Evolutionary conservation across 2,329 filamentous ascomycete genomes (phyloP).

Genomic region (Claviceps digitariae): DNA sequence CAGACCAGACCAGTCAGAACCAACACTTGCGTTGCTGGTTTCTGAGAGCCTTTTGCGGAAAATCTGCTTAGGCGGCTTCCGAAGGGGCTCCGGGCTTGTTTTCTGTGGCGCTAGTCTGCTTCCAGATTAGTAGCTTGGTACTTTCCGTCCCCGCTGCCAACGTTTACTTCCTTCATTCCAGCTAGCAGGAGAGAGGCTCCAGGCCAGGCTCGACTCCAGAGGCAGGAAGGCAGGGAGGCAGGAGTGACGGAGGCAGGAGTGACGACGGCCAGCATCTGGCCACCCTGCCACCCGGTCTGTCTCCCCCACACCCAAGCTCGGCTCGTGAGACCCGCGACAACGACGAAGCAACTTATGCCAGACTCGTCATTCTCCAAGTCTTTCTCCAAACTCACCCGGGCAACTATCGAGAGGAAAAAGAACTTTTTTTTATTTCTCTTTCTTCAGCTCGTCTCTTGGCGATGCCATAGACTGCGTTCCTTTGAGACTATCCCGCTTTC

Average conservation of each 20-base stretch:
- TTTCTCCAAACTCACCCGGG: not conserved
- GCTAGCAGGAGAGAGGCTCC: not conserved
- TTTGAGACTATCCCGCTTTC: not conserved
- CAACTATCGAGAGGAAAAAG: not conserved
- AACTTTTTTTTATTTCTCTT: not conserved
- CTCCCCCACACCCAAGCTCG: not conserved
- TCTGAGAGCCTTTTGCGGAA: constrained; percentile 5
- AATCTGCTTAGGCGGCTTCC: constrained; percentile 11
- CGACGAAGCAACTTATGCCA: not conserved
- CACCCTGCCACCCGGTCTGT: not conserved
- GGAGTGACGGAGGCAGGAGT: not conserved
- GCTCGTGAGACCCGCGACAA: constrained; percentile 1
- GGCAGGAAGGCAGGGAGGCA: not conserved
- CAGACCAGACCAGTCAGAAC: too few species aligned
- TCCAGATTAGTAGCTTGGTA: not conserved
- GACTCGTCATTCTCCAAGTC: not conserved
- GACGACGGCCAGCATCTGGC: not conserved
- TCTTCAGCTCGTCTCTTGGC: not conserved
- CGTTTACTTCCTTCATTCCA: not conserved
- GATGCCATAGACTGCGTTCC: not conserved
- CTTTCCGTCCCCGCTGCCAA: not conserved
- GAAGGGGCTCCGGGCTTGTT: not conserved
- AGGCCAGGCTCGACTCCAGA: not conserved
- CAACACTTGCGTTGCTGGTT: not conserved
- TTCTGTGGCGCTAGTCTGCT: not conserved